A percentile compares a stretch with the other conserved stretches of the same genome.
Conservation (phyloP, 225 moss, liverwort and hornwort species). For the Pleurozium schreberi region DNA sequence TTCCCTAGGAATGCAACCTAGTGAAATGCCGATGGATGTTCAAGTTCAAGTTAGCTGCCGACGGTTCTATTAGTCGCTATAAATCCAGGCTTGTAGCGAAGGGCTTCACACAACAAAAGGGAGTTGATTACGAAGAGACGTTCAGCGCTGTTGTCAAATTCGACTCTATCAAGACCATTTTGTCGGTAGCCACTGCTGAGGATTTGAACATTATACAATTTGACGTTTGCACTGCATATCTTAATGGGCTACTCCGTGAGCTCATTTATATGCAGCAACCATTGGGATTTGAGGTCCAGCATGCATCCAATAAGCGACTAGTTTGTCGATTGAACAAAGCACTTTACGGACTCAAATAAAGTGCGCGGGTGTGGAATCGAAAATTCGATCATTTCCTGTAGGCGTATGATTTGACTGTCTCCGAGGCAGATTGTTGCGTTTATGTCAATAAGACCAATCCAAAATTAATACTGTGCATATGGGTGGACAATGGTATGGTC, state of each 20-base stretch:
- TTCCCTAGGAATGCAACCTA: too few species aligned
- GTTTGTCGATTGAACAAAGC: too few species aligned
- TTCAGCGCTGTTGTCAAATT: neutral
- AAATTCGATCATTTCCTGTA: neutral
- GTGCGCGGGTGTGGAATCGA: neutral
- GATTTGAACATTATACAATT: neutral
- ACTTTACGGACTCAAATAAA: neutral
- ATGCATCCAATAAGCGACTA: fast-evolving
- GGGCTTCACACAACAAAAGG: fast-evolving
- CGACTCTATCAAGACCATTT: fast-evolving
- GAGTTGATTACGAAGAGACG: neutral
- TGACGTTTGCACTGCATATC: neutral
- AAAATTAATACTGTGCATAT: neutral
- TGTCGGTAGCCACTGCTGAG: fast-evolving
- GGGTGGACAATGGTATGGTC: neutral
- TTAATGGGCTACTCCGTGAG: fast-evolving
- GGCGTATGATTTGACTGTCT: neutral
- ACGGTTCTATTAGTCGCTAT: neutral
- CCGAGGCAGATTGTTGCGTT: neutral
- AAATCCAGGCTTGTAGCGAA: neutral
- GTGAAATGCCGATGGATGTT: too few species aligned
- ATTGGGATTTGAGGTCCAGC: fast-evolving
- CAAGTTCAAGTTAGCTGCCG: fast-evolving
- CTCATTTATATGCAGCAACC: too few species aligned
- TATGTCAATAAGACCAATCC: neutral